phyloP scores from a whole-genome alignment of 192 early-diverging fungal species.

The Oehlia diaphana region DNA sequence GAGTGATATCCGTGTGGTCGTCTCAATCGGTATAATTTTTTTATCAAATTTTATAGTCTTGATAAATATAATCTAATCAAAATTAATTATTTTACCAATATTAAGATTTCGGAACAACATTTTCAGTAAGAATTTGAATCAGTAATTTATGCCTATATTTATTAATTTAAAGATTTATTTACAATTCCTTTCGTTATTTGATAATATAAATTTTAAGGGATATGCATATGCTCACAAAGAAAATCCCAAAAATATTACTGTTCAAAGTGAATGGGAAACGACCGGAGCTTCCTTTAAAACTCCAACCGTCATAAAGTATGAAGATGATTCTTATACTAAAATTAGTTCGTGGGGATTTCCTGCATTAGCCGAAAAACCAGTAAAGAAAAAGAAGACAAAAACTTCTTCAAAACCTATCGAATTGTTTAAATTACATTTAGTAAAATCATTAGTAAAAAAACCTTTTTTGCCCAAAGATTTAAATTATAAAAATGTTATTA shows the following conservation, averaged over 20 bases:
- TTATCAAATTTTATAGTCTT: no score
- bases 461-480: neutral
- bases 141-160: neutral
- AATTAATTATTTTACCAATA: neutral
- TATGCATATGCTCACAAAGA: neutral
- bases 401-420: neutral
- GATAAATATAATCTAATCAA: no score
- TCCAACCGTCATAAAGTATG: neutral
- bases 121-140: neutral
- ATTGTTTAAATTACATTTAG: constrained; percentile 7
- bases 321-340: neutral
- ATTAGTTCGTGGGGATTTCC: neutral
- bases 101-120: neutral
- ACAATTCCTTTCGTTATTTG: neutral
- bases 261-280: neutral
- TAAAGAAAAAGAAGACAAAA: neutral
- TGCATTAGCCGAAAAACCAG: neutral
- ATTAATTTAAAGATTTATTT: neutral
- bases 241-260: neutral
- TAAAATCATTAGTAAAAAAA: neutral
- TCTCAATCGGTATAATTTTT: neutral
- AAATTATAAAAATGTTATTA: neutral
- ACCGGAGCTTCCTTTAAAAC: neutral
- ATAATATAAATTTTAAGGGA: neutral
- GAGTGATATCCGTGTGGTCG: neutral